Percentiles rank a stretch among this genome's conserved stretches.
These are phyloP conservation scores for Plasmodium knowlesi DNA, from an alignment of 169 alveolate species.

Conservation along the genomic window DNA sequence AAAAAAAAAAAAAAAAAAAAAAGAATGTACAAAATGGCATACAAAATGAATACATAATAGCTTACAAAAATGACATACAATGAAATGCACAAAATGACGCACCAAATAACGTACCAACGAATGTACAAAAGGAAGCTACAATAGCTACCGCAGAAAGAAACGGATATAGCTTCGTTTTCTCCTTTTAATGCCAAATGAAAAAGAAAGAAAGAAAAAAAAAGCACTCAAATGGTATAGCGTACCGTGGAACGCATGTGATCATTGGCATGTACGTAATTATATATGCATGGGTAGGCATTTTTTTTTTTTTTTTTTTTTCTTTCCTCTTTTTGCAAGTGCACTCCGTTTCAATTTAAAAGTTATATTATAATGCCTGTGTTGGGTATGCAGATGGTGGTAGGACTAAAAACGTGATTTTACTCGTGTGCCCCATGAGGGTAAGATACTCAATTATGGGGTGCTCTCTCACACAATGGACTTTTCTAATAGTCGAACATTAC, in stretches of 20 bases:
- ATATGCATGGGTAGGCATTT: neutral
- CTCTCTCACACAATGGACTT: neutral
- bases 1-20: neutral
- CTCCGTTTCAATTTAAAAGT: neutral
- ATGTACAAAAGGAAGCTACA: neutral
- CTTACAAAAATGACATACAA: neutral
- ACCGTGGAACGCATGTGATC: neutral
- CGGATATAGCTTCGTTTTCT: neutral
- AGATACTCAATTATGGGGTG: neutral
- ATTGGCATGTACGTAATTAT: neutral
- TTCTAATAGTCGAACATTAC: too few species aligned
- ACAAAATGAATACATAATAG: neutral
- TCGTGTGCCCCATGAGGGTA: neutral
- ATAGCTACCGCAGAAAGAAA: neutral
- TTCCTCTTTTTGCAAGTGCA: neutral
- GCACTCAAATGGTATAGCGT: neutral
- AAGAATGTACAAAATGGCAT: neutral
- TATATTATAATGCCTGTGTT: neutral
- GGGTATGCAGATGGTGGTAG: neutral
- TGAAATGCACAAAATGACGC: neutral
- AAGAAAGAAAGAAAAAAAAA: too few species aligned
- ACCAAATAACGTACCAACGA: neutral
- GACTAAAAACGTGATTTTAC: neutral
- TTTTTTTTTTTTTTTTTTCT: too few species aligned
- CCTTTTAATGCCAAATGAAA: neutral